Conservation (phyloP, 805 yeast genomes). For the Gaillardinia entomophila region DNA sequence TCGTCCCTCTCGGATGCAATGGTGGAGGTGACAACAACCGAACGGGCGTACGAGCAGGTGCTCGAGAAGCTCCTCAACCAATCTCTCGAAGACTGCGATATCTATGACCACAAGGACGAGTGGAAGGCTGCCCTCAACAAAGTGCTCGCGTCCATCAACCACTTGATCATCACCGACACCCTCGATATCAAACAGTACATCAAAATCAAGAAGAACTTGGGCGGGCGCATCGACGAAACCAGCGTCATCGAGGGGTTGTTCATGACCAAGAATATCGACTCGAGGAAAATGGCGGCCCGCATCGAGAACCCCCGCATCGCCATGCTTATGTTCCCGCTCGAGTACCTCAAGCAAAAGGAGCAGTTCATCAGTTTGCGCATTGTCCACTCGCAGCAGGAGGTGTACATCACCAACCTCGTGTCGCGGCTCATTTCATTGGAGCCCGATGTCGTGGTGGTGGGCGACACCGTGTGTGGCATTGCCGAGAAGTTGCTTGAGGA, state of each 20-base stretch:
- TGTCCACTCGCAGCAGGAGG: slow-evolving; percentile 80
- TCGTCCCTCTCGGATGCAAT: neutral
- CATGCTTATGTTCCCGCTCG: slow-evolving; percentile 83
- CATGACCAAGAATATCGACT: slow-evolving; percentile 77
- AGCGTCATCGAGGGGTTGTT: slow-evolving; percentile 69
- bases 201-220: slow-evolving; percentile 78
- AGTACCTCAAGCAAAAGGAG: slow-evolving; percentile 71
- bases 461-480: slow-evolving; percentile 74
- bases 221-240: slow-evolving; percentile 62
- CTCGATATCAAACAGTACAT: slow-evolving; percentile 85
- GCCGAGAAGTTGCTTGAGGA: slow-evolving; percentile 69
- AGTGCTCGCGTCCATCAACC: slow-evolving; percentile 50
- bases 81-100: slow-evolving; percentile 54
- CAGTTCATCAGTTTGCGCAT: slow-evolving; percentile 79
- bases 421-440: slow-evolving; percentile 68
- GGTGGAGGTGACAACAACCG: slow-evolving; percentile 1
- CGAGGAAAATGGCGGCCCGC: slow-evolving; percentile 66
- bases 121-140: slow-evolving; percentile 57
- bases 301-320: slow-evolving; percentile 70
- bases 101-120: slow-evolving; percentile 35
- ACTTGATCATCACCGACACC: slow-evolving; percentile 63
- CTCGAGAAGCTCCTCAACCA: slow-evolving; percentile 52
- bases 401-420: slow-evolving; percentile 75
- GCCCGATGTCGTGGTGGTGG: slow-evolving; percentile 76
- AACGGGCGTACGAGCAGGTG: slow-evolving; percentile 29